phyloP scores from a whole-genome alignment of 305 asterid genomes.

The Fraxinus albicans region DNA sequence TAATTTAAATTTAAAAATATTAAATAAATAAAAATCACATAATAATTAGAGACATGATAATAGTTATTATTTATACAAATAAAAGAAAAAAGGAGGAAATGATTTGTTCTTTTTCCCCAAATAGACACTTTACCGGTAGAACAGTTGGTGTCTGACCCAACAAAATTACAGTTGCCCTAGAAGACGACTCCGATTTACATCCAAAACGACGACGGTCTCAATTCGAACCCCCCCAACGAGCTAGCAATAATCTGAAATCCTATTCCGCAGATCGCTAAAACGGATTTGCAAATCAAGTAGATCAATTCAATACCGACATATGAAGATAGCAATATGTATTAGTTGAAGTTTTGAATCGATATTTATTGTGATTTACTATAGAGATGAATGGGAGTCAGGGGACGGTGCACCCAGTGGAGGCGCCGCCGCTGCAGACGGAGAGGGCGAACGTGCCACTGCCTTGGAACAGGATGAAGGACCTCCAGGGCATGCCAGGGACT shows the following conservation, averaged over 20 bases:
- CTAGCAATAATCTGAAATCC: neutral
- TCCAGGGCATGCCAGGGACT: constrained; percentile 15
- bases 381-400: constrained; percentile 53
- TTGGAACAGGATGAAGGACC: constrained; percentile 4
- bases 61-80: too few species aligned
- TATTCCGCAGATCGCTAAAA: neutral
- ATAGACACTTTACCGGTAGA: neutral
- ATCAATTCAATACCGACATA: neutral
- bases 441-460: constrained; percentile 6
- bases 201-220: constrained; percentile 11
- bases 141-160: neutral
- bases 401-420: constrained; percentile 67
- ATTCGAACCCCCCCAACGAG: neutral
- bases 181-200: constrained; percentile 10
- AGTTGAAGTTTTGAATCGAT: constrained; percentile 22
- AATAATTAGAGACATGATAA: too few species aligned
- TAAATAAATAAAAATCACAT: too few species aligned
- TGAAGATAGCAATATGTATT: neutral
- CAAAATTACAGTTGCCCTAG: neutral
- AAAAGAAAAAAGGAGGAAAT: too few species aligned
- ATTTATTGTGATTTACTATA: neutral
- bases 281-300: neutral
- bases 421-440: constrained; percentile 46
- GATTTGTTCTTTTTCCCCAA: neutral
- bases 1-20: too few species aligned